Evolutionary conservation across 2,329 filamentous ascomycete species (phyloP).

Genomic region (Exophiala lecanii-corni): DNA sequence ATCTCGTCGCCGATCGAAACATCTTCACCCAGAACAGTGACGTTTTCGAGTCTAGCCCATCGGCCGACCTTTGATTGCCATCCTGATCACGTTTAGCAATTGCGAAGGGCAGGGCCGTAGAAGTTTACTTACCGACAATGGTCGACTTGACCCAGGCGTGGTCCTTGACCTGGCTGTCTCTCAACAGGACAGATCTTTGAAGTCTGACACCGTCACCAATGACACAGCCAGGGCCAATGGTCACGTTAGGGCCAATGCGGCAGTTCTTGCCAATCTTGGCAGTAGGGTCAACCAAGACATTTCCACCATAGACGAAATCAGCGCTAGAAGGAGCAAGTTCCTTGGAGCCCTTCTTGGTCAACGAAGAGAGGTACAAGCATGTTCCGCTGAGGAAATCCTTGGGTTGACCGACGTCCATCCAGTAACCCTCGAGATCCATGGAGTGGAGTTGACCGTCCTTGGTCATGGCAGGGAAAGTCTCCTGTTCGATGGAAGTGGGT

Average conservation of each 20-base stretch:
- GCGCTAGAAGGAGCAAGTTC: conserved; percentile 69
- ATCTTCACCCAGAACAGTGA: conserved; percentile 95
- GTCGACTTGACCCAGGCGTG: conserved; percentile 99
- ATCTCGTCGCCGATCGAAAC: conserved; percentile 97
- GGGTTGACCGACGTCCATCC: conserved; percentile 98
- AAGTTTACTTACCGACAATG: conserved; percentile 61
- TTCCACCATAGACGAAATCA: conserved; percentile 83
- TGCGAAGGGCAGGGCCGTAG: neutral
- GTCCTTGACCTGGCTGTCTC: conserved; percentile 92
- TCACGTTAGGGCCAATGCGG: conserved; percentile 95
- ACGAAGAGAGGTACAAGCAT: conserved; percentile 89
- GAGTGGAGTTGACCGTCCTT: conserved; percentile 87
- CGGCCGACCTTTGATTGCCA: conserved; percentile 96
- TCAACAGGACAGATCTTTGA: conserved; percentile 85
- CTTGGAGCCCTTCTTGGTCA: conserved; percentile 85
- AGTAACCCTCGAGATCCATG: conserved; percentile 94
- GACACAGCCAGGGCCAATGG: conserved; percentile 87
- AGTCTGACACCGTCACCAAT: conserved; percentile 91
- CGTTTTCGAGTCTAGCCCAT: conserved; percentile 96
- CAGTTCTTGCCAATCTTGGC: conserved; percentile 98
- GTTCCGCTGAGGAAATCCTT: conserved; percentile 97
- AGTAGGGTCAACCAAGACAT: conserved; percentile 88
- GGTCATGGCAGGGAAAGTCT: conserved; percentile 94
- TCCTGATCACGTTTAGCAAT: conserved; percentile 34
- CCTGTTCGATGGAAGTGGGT: conserved; percentile 96